A percentile compares a stretch with the other conserved stretches of the same genome.
Evolutionary conservation across 768 basidiomycete genomes (phyloP).

Genomic region (Agrocybe praecox): DNA sequence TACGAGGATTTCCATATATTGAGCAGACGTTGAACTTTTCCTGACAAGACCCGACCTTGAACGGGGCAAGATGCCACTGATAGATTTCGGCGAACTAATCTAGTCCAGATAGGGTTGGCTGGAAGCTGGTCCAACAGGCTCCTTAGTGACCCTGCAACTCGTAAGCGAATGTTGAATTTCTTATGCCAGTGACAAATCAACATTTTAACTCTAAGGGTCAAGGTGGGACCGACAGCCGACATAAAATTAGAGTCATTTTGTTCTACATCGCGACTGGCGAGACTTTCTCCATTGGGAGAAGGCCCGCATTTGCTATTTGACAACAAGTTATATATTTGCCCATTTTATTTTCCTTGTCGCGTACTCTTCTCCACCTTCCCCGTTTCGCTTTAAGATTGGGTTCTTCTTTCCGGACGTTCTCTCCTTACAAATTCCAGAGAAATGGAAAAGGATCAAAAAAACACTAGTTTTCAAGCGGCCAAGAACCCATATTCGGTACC

Average conservation of each 20-base stretch:
- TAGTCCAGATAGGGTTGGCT: neutral
- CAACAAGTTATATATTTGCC: constrained; percentile 3
- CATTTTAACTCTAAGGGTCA: neutral
- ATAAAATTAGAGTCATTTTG: constrained; percentile 2
- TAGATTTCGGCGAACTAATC: neutral
- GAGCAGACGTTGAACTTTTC: neutral
- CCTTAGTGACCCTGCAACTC: constrained; percentile 3
- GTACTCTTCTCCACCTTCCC: neutral
- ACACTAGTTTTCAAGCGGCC: constrained; percentile 2
- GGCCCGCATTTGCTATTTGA: neutral
- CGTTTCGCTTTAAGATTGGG: neutral
- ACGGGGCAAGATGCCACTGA: neutral
- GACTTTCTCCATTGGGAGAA: constrained; percentile 8
- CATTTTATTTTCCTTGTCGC: constrained; percentile 1
- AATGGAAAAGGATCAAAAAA: constrained; percentile 18
- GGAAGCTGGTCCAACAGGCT: neutral
- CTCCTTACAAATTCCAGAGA: neutral
- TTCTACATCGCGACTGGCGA: constrained; percentile 15
- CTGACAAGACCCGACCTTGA: neutral
- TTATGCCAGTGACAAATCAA: too few species aligned
- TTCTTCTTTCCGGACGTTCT: neutral
- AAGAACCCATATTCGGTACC: constrained; percentile 30
- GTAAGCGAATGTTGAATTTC: too few species aligned
- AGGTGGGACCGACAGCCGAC: constrained; percentile 3
- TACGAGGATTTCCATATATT: neutral